These are phyloP conservation scores for Arthrobotrys iridis DNA, from an alignment of 2,329 filamentous ascomycete species.

Conservation along the genomic window DNA sequence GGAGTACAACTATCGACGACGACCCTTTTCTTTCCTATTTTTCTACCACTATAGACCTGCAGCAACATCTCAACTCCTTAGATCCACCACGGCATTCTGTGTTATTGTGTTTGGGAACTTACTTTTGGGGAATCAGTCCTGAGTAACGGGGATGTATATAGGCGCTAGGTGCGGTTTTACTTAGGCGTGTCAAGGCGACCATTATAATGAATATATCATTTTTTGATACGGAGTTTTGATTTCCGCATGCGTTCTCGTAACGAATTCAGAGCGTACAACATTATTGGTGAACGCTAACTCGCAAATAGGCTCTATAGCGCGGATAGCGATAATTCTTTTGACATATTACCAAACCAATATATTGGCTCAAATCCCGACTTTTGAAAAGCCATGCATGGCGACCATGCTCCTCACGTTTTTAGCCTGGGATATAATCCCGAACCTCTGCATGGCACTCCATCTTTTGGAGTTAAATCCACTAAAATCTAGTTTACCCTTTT, in stretches of 20 bases:
- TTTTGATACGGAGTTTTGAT: background rate
- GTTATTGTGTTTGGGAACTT: conserved; percentile 16
- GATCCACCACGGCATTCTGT: conserved; percentile 25
- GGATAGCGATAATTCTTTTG: background rate
- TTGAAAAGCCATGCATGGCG: background rate
- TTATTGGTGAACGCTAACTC: conserved; percentile 25
- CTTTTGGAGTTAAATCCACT: background rate
- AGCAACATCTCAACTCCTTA: conserved; percentile 54
- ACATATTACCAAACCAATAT: background rate
- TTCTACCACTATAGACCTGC: conserved; percentile 39
- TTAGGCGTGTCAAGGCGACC: conserved; percentile 20
- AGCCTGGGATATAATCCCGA: background rate
- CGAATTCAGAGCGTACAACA: background rate
- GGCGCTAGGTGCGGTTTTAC: conserved; percentile 52
- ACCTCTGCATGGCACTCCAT: conserved; percentile 15
- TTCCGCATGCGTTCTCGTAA: background rate
- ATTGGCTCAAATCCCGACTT: conserved; percentile 14
- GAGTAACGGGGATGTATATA: conserved; percentile 52
- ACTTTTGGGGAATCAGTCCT: conserved; percentile 30
- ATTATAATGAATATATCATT: conserved; percentile 41
- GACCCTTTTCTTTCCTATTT: conserved; percentile 3
- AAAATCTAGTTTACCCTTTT: background rate
- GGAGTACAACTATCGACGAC: conserved; percentile 20
- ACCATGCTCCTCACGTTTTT: background rate
- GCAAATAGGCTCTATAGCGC: conserved; percentile 21